These are phyloP conservation scores for Dalbergia oliveri DNA, from an alignment of 306 rosid species.

Conservation along the genomic window DNA sequence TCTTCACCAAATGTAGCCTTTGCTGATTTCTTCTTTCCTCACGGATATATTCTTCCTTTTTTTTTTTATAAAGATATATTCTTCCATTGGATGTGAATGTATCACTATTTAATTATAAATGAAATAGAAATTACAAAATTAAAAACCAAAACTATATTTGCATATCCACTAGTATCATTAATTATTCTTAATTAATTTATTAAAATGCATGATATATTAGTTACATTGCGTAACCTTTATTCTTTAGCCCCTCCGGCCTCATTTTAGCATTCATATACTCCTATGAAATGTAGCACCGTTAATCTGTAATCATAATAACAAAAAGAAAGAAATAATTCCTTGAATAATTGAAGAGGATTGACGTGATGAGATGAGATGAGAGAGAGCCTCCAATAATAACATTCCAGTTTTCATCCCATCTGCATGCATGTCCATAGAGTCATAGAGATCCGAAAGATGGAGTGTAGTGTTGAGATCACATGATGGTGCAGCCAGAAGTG, in stretches of 20 bases:
- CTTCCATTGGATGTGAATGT: too few relatives aligned
- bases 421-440: background rate
- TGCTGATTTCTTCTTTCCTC: too few relatives aligned
- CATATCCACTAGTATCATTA: too few relatives aligned
- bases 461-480: slow-evolving; percentile 51
- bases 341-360: background rate
- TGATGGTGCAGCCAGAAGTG: slow-evolving; percentile 56
- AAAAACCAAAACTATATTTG: background rate
- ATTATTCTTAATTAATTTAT: background rate
- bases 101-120: too few relatives aligned
- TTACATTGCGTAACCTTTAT: slow-evolving; percentile 1
- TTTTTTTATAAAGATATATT: too few relatives aligned
- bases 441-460: background rate
- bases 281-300: background rate
- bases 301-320: background rate
- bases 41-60: too few relatives aligned
- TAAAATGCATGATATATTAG: background rate
- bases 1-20: too few relatives aligned
- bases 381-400: background rate
- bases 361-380: background rate
- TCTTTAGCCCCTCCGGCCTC: background rate
- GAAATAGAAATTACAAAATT: background rate
- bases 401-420: background rate
- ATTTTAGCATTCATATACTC: too few relatives aligned
- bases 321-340: slow-evolving; percentile 11